Percentiles rank a stretch among this genome's conserved stretches.
Evolutionary conservation across 768 basidiomycete species (phyloP).

Genomic region (Russula virescens): DNA sequence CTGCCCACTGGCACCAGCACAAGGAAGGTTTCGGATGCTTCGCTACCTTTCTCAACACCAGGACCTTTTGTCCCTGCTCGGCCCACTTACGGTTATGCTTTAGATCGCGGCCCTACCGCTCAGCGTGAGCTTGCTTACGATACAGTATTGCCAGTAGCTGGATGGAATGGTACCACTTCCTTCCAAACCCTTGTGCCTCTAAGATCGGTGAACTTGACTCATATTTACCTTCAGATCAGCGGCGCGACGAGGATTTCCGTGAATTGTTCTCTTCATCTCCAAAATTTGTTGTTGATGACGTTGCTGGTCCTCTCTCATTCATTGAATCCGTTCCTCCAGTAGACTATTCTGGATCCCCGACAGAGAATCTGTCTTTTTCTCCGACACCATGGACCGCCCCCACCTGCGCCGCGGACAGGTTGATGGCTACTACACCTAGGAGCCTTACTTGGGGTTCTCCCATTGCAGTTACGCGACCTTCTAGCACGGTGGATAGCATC

Average conservation of each 20-base stretch:
- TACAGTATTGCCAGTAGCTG: slow-evolving; percentile 5
- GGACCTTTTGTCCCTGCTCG: slow-evolving; percentile 33
- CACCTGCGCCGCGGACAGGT: not conserved
- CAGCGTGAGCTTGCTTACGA: slow-evolving; percentile 27
- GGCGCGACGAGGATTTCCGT: not conserved
- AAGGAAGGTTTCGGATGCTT: not conserved
- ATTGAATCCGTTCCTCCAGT: slow-evolving; percentile 28
- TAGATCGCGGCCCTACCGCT: not conserved
- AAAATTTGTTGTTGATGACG: not conserved
- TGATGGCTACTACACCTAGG: not conserved
- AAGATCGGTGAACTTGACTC: not conserved
- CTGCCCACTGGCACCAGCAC: not conserved
- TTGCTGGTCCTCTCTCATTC: not conserved
- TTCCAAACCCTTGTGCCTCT: not conserved
- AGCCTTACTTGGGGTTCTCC: not conserved
- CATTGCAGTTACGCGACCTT: not conserved
- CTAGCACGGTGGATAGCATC: not conserved
- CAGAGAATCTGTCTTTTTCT: slow-evolving; percentile 41
- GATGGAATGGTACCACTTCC: not conserved
- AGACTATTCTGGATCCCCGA: slow-evolving; percentile 44
- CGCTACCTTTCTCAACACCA: slow-evolving; percentile 41
- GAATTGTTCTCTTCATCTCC: not conserved
- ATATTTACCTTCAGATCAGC: not conserved
- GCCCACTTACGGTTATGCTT: not conserved
- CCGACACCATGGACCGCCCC: not conserved